phyloP scores from a whole-genome alignment of 2,329 filamentous ascomycete genomes.

The Polychaeton citri region DNA sequence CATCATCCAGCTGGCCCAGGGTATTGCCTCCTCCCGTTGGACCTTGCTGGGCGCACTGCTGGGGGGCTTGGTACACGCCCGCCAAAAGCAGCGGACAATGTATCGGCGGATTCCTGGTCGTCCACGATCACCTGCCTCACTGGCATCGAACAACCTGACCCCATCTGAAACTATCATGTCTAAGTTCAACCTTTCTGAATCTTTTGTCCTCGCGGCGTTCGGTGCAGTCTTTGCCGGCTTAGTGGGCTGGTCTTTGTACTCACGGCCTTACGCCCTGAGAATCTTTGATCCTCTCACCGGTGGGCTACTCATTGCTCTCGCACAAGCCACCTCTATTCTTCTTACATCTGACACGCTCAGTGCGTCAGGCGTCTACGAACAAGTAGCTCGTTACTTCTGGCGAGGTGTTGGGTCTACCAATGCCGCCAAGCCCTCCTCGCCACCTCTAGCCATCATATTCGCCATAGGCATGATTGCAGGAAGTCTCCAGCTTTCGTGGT shows the following conservation, averaged over 20 bases:
- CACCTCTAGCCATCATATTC: constrained; percentile 37
- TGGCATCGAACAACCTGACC: constrained; percentile 21
- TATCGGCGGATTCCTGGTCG: constrained; percentile 1
- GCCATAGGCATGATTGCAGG: constrained; percentile 38
- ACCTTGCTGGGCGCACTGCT: constrained; percentile 35
- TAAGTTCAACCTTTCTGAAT: not conserved
- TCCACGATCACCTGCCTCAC: constrained; percentile 8
- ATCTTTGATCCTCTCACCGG: constrained; percentile 34
- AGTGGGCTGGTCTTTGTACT: not conserved
- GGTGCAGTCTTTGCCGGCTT: not conserved
- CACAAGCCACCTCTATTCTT: constrained; percentile 45
- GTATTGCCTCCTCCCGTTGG: constrained; percentile 30
- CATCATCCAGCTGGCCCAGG: constrained; percentile 45
- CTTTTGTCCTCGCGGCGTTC: not conserved
- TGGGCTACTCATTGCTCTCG: constrained; percentile 44
- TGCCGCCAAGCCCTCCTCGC: constrained; percentile 4
- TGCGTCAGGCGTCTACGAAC: constrained; percentile 49
- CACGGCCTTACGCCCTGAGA: not conserved
- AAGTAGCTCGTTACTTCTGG: constrained; percentile 36
- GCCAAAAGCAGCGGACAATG: not conserved
- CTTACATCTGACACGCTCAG: constrained; percentile 43
- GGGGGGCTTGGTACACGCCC: constrained; percentile 33
- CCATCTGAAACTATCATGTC: constrained; percentile 22
- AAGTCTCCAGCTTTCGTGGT: constrained; percentile 19
- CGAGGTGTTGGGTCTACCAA: constrained; percentile 28